Percentiles rank a stretch among this genome's conserved stretches.
Conservation (phyloP, 345 rosid genomes). For the Moringa oleifera region DNA sequence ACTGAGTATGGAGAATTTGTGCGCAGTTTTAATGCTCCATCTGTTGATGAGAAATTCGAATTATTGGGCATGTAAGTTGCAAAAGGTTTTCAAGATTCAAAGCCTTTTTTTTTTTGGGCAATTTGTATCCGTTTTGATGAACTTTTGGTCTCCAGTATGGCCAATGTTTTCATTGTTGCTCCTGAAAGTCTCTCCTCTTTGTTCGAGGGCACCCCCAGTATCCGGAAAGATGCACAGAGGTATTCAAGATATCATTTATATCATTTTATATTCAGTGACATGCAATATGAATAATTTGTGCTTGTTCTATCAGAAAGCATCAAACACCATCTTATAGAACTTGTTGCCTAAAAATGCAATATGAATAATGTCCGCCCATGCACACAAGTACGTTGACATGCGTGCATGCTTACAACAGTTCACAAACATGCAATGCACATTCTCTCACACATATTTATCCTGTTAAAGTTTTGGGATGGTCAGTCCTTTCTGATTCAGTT, state of each 20-base stretch:
- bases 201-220: slow-evolving; percentile 95
- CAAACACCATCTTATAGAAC: not conserved
- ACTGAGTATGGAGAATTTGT: slow-evolving; percentile 87
- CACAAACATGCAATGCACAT: too few species aligned
- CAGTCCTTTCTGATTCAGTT: not conserved
- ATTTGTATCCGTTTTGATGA: slow-evolving; percentile 10
- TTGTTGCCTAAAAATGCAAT: not conserved
- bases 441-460: too few species aligned
- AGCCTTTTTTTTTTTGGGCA: slow-evolving; percentile 1
- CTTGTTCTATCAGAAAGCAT: not conserved
- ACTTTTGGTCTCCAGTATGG: slow-evolving; percentile 52
- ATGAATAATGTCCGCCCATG: not conserved
- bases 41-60: slow-evolving; percentile 96
- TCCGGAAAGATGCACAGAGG: slow-evolving; percentile 92
- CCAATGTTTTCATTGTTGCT: slow-evolving; percentile 93
- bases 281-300: not conserved
- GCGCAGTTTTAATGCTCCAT: slow-evolving; percentile 76
- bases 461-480: too few species aligned
- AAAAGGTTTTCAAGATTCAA: not conserved
- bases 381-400: too few species aligned
- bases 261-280: slow-evolving; percentile 1
- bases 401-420: too few species aligned
- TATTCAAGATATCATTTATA: slow-evolving; percentile 21
- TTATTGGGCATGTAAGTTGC: slow-evolving; percentile 78
- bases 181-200: slow-evolving; percentile 89